Evolutionary conservation across 176 grass and related monocot species (phyloP).

Genomic region (Saccharum spontaneum): DNA sequence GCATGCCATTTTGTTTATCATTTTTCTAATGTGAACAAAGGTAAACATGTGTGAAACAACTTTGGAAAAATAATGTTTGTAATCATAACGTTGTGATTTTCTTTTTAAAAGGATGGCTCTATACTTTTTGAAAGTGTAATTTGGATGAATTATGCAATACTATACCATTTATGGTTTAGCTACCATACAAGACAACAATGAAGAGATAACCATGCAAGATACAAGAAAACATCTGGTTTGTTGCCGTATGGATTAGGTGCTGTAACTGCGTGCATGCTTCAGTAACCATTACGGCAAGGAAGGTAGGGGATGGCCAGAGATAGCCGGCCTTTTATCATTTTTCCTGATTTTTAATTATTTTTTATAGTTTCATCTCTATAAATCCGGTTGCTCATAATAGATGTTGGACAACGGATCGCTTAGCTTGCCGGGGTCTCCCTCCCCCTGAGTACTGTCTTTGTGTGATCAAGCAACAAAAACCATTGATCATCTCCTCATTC

Average conservation of each 20-base stretch:
- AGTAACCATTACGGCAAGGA: too few species aligned
- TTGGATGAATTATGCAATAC: not conserved
- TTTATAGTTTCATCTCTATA: not conserved
- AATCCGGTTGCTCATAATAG: too few species aligned
- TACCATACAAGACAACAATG: not conserved
- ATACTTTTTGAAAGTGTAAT: not conserved
- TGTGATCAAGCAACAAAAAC: too few species aligned
- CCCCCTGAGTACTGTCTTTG: too few species aligned
- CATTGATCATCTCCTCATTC: too few species aligned
- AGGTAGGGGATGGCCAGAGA: not conserved
- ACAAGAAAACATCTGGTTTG: not conserved
- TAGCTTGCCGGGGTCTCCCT: too few species aligned
- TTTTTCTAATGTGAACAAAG: not conserved
- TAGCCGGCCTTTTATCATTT: not conserved
- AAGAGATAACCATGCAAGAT: not conserved
- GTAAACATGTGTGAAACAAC: not conserved
- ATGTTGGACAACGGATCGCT: too few species aligned
- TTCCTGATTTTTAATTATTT: not conserved
- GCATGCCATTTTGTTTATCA: not conserved
- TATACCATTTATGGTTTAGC: not conserved
- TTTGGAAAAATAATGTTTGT: not conserved
- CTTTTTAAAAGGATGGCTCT: not conserved
- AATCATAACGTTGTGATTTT: not conserved
- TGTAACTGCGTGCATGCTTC: too few species aligned
- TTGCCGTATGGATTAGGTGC: not conserved